These are phyloP conservation scores for Penicillium sp. DNA, from an alignment of 2,329 filamentous ascomycete species.

Conservation along the genomic window DNA sequence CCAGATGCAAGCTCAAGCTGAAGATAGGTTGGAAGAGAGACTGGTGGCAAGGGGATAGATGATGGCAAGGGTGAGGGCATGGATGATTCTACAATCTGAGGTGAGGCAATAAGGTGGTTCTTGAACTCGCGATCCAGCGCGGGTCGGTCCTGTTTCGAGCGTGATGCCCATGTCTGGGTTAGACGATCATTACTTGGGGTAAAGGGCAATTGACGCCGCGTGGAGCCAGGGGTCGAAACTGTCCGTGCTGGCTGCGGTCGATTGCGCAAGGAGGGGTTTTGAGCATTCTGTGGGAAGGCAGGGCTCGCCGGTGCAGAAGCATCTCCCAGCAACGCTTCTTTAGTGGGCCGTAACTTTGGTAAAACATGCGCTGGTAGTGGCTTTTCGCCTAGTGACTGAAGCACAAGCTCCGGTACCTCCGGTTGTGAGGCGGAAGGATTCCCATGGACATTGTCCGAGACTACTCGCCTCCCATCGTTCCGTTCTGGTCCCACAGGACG, in stretches of 20 bases:
- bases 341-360: slow-evolving; percentile 23
- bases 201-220: slow-evolving; percentile 31
- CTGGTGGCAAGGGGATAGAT: slow-evolving; percentile 58
- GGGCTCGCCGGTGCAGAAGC: slow-evolving; percentile 22
- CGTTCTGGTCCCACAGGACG: slow-evolving; percentile 35
- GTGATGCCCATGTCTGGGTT: slow-evolving; percentile 33
- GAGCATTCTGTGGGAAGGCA: slow-evolving; percentile 14
- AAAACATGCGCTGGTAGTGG: slow-evolving; percentile 17
- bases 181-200: slow-evolving; percentile 32
- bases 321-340: slow-evolving; percentile 28
- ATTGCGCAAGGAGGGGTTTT: slow-evolving; percentile 25
- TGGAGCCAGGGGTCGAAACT: slow-evolving; percentile 37
- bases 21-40: slow-evolving; percentile 64
- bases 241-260: slow-evolving; percentile 33
- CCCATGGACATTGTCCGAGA: slow-evolving; percentile 20
- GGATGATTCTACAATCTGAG: slow-evolving; percentile 30
- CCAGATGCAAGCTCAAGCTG: slow-evolving; percentile 62
- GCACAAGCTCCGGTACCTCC: slow-evolving; percentile 15
- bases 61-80: slow-evolving; percentile 49
- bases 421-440: slow-evolving; percentile 1
- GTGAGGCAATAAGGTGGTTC: slow-evolving; percentile 22
- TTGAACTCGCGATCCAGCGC: slow-evolving; percentile 35
- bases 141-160: slow-evolving; percentile 33
- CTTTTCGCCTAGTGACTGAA: slow-evolving; percentile 29
- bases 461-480: slow-evolving; percentile 21